Conservation (phyloP, 768 basidiomycete genomes). For the Sarcodon aspratus region DNA sequence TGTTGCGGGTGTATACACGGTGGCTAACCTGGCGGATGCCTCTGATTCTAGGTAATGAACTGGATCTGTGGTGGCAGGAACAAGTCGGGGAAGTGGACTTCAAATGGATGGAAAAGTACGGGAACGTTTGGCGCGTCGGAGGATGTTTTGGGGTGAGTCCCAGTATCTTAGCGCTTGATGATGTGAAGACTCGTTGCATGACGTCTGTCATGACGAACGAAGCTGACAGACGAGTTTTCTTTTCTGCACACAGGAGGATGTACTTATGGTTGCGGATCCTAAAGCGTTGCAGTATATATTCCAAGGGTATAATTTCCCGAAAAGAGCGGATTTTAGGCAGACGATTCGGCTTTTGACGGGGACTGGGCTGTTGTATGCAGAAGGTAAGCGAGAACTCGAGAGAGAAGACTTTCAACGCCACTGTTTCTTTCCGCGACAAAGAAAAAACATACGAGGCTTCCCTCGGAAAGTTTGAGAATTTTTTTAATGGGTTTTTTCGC, state of each 20-base stretch:
- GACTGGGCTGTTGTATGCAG: constrained; percentile 9
- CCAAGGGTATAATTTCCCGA: constrained; percentile 17
- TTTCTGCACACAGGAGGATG: constrained; percentile 13
- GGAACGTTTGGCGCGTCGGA: not conserved
- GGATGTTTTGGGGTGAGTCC: not conserved
- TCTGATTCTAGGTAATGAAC: not conserved
- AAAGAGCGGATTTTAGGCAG: constrained; percentile 6
- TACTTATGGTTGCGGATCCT: constrained; percentile 15
- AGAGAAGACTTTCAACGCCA: not conserved
- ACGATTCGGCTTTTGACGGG: constrained; percentile 12
- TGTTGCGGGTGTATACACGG: not conserved
- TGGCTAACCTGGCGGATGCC: too few species aligned
- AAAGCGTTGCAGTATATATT: constrained; percentile 18
- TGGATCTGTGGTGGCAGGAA: not conserved
- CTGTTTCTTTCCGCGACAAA: not conserved
- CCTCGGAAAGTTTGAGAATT: not conserved
- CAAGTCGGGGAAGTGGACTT: not conserved
- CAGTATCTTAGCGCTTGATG: too few species aligned
- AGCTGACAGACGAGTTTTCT: not conserved
- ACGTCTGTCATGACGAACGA: not conserved
- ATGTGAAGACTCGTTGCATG: not conserved
- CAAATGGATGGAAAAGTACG: not conserved
- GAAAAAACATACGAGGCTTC: not conserved
- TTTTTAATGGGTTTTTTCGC: not conserved
- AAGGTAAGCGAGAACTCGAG: constrained; percentile 4